These are phyloP conservation scores for Starmera stellimalicola DNA, from an alignment of 1,139 yeast genomes.

Conservation along the genomic window DNA sequence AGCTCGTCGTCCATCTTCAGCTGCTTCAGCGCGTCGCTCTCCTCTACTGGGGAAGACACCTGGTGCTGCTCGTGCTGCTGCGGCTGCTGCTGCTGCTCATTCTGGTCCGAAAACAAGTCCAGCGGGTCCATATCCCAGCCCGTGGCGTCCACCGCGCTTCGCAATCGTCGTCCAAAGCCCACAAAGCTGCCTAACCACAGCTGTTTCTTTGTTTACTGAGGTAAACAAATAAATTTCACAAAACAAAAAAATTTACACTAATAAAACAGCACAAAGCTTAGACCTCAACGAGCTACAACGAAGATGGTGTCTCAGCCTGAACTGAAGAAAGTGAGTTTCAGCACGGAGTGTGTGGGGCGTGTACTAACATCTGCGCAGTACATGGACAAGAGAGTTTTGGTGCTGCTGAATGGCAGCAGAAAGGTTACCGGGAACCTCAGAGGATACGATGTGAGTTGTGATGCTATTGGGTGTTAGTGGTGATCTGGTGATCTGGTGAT, in stretches of 20 bases:
- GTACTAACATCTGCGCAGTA: conserved; percentile 32
- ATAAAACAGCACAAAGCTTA: conserved; percentile 4
- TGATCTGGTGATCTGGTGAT: too few species aligned
- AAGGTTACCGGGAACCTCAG: conserved; percentile 62
- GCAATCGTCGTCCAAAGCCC: neutral
- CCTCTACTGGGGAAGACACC: conserved; percentile 4
- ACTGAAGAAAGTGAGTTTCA: conserved; percentile 32
- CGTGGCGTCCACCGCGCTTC: neutral
- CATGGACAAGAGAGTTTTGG: conserved; percentile 62
- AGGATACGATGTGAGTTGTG: conserved; percentile 58
- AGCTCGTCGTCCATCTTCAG: conserved; percentile 9
- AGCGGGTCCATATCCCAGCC: conserved; percentile 2
- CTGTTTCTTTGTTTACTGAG: neutral
- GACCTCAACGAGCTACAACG: conserved; percentile 3
- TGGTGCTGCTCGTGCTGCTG: neutral
- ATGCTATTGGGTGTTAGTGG: too few species aligned
- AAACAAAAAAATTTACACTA: neutral
- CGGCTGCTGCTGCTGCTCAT: neutral
- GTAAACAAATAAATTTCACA: neutral
- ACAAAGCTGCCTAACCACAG: neutral
- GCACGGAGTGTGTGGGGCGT: neutral
- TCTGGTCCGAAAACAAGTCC: conserved; percentile 6
- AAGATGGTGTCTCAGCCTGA: conserved; percentile 62
- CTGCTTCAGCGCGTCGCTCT: conserved; percentile 3
- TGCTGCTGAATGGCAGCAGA: conserved; percentile 69